Evolutionary conservation across 2,329 filamentous ascomycete species (phyloP).

Genomic region (Trichoderma gracile): DNA sequence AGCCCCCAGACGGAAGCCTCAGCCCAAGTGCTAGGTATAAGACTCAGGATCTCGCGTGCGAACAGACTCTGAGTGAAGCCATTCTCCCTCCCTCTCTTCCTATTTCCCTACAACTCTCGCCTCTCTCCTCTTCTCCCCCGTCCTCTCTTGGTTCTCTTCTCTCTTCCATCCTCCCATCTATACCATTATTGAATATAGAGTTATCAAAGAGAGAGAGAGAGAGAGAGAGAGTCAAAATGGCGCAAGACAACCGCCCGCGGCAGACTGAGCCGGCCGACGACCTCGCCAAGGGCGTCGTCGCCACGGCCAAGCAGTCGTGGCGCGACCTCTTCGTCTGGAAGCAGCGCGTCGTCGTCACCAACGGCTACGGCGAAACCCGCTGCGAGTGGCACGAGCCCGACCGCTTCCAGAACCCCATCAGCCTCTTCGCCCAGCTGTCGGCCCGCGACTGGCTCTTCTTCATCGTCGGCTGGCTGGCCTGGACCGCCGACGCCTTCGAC

Average conservation of each 20-base stretch:
- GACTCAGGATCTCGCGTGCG: too few relatives aligned
- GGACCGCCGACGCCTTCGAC: conserved; percentile 82
- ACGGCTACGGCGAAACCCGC: conserved; percentile 63
- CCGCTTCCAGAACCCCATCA: conserved; percentile 69
- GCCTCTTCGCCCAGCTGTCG: conserved; percentile 63
- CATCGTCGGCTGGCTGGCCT: conserved; percentile 70
- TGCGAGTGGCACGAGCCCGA: conserved; percentile 69
- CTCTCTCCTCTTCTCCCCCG: not conserved
- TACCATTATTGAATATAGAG: not conserved
- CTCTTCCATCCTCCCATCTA: not conserved
- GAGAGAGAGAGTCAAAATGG: not conserved
- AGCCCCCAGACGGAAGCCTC: too few relatives aligned
- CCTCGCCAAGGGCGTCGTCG: conserved; percentile 63
- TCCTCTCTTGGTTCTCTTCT: not conserved
- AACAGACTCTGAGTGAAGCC: too few relatives aligned
- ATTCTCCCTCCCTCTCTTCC: too few relatives aligned
- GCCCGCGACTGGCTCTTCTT: conserved; percentile 73
- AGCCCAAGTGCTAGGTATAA: not conserved
- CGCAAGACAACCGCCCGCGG: not conserved
- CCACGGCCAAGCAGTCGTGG: conserved; percentile 65
- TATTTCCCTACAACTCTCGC: too few relatives aligned
- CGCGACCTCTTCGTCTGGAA: conserved; percentile 71
- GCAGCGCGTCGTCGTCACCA: conserved; percentile 67
- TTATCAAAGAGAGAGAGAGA: too few relatives aligned
- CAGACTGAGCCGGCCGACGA: conserved; percentile 61